These are phyloP conservation scores for Hordeum marinum DNA, from an alignment of 176 grass and related monocot genomes.

Conservation along the genomic window DNA sequence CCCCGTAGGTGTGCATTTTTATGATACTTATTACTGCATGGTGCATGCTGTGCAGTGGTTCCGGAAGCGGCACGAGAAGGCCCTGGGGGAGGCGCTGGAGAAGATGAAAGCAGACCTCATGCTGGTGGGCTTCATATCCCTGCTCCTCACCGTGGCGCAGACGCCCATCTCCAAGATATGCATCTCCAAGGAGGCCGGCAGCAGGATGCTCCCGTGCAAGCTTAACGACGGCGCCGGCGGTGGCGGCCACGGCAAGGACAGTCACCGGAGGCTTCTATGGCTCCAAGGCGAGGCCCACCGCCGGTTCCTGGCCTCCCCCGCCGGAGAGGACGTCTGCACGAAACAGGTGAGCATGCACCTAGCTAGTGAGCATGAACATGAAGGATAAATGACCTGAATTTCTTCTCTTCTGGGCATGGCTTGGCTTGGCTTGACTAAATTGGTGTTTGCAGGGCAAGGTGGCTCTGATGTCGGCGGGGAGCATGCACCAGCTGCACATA, in stretches of 20 bases:
- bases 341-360: neutral
- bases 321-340: neutral
- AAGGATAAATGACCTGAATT: too few species aligned
- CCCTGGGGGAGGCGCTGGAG: slow-evolving; percentile 74
- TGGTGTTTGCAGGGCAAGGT: slow-evolving; percentile 50
- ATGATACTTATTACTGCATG: too few species aligned
- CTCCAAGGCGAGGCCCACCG: slow-evolving; percentile 6
- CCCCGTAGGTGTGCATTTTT: too few species aligned
- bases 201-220: slow-evolving; percentile 67
- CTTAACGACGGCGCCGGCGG: neutral
- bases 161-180: slow-evolving; percentile 61
- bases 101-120: slow-evolving; percentile 95
- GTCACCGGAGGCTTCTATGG: slow-evolving; percentile 23
- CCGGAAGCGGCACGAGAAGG: slow-evolving; percentile 62
- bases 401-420: neutral
- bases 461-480: slow-evolving; percentile 42
- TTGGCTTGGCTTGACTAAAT: neutral
- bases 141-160: slow-evolving; percentile 69
- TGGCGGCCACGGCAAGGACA: neutral
- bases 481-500: slow-evolving; percentile 73
- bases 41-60: slow-evolving; percentile 54
- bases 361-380: too few species aligned
- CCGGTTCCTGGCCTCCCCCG: slow-evolving; percentile 33
- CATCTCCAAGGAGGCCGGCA: slow-evolving; percentile 35
- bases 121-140: slow-evolving; percentile 79